phyloP scores from a whole-genome alignment of 108 stramenopile species.

The Phaeodactylum tricornutum region DNA sequence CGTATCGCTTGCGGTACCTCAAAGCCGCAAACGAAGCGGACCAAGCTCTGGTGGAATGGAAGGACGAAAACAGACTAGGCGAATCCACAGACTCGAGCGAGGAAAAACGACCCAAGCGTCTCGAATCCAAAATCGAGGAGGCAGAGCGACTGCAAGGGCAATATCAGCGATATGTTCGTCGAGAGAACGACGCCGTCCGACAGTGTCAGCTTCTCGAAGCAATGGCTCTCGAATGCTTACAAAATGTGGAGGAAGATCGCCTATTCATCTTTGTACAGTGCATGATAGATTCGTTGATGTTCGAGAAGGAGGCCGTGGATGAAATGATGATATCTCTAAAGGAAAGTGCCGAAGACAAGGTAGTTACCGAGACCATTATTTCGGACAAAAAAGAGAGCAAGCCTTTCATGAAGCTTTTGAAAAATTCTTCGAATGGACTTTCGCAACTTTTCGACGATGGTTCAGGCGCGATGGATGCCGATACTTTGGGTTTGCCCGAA shows the following conservation, averaged over 20 bases:
- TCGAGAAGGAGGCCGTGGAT: slow-evolving; percentile 1
- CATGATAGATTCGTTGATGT: slow-evolving; percentile 1
- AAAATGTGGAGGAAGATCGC: slow-evolving; percentile 41
- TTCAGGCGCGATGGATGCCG: slow-evolving; percentile 53
- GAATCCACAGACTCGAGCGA: background rate
- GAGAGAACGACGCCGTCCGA: slow-evolving; percentile 38
- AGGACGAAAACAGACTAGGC: background rate
- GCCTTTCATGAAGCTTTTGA: slow-evolving; percentile 10
- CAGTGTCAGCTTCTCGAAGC: slow-evolving; percentile 32
- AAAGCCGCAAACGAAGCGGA: background rate
- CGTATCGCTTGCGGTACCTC: background rate
- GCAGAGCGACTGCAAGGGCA: slow-evolving; percentile 6
- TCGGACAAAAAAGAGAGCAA: slow-evolving; percentile 12
- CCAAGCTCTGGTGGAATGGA: background rate
- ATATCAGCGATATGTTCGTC: slow-evolving; percentile 26
- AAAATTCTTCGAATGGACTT: slow-evolving; percentile 8
- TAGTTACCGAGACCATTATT: background rate
- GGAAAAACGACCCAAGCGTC: background rate
- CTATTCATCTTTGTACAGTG: slow-evolving; percentile 28
- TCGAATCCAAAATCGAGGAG: slow-evolving; percentile 1
- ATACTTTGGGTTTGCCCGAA: slow-evolving; percentile 51
- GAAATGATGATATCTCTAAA: slow-evolving; percentile 5
- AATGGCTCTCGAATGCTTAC: slow-evolving; percentile 36
- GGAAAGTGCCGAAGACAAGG: background rate
- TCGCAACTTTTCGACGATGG: slow-evolving; percentile 34